Evolutionary conservation across 192 early-diverging fungal species (phyloP), one percentile per base, ranked within the genome.

Genomic region (Gorgonomyces haynaldii): DNA sequence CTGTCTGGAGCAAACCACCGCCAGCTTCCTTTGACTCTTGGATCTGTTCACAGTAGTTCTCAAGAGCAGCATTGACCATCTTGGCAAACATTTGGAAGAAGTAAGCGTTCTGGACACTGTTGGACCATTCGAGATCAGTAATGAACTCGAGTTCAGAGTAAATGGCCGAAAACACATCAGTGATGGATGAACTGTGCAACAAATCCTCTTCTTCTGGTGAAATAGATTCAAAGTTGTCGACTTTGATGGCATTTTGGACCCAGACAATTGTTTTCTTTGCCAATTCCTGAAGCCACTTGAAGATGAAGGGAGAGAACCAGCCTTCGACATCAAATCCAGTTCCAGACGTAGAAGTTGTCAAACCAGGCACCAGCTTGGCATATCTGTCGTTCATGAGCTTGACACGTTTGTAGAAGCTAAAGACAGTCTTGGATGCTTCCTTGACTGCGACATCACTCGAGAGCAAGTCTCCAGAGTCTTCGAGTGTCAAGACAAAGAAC

Each of bases 31-130:
- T 43, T 76, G 69, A 12, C 64, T 66, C 9, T 58, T 37, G 27
- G 64, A 76, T 71, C 4, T 59, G 65, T 47, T 76, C 73, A 35
- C 73, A 76, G 45, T 76, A 76, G 30, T 76, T 61, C 42, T 76
- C 73, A 39, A 76, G 67, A 1, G 73, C 73, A 12, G 57, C 54
- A 45, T 61, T 68, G 7, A 76, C 66, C 15, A 58, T 59, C 43
- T 54, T 67, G 0, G 71, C 66, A 57, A 76, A 76, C 17, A 23
- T 50, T 45, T 72, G 69, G 53, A 72, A 67, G 32, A 76, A 76
- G 6, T 57, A 52, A 20, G 73, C 67, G 16, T 53, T 56, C 45
- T 76, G 71, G 20, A 67, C 61, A n/a, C 46, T 32, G 39, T 76
- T 60, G 22, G 45, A 57, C 73, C 73, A 76, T 48, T 56, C 62